These are phyloP conservation scores for Ampelocalamus luodianensis DNA, from an alignment of 176 grass and related monocot species.

Conservation along the genomic window DNA sequence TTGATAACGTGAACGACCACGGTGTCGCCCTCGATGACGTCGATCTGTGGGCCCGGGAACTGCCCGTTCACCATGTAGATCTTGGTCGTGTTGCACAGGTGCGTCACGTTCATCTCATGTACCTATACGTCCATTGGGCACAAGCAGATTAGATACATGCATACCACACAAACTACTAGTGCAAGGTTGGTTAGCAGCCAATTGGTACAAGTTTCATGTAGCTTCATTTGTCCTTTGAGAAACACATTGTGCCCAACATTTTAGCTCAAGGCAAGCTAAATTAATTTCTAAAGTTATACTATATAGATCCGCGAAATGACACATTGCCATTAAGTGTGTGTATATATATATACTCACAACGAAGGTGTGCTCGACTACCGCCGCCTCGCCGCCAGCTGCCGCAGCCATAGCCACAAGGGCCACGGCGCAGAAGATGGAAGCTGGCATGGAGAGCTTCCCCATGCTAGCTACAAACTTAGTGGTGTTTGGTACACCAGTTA, in stretches of 20 bases:
- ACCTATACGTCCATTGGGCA: neutral
- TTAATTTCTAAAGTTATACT: neutral
- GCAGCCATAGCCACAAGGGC: neutral
- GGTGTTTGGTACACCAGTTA: neutral
- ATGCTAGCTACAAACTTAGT: neutral
- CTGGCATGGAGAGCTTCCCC: slow-evolving; percentile 31
- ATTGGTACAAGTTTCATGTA: neutral
- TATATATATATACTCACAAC: neutral
- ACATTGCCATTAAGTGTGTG: too few relatives aligned
- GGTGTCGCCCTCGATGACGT: slow-evolving; percentile 38
- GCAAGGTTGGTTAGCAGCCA: neutral
- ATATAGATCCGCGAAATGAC: neutral
- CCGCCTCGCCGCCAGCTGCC: neutral
- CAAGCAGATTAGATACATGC: neutral
- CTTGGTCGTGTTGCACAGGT: slow-evolving; percentile 46
- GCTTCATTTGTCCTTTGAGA: too few relatives aligned
- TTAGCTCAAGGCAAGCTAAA: too few relatives aligned
- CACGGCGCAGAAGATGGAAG: neutral
- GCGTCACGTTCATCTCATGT: slow-evolving; percentile 32
- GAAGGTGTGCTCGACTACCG: slow-evolving; percentile 35
- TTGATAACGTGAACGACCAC: slow-evolving; percentile 34
- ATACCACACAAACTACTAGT: neutral
- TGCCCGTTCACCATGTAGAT: slow-evolving; percentile 46
- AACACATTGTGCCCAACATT: too few relatives aligned
- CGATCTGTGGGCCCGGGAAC: slow-evolving; percentile 29